These are phyloP conservation scores for Solanum raphanifolium DNA, from an alignment of 257 asterid species.

Conservation along the genomic window DNA sequence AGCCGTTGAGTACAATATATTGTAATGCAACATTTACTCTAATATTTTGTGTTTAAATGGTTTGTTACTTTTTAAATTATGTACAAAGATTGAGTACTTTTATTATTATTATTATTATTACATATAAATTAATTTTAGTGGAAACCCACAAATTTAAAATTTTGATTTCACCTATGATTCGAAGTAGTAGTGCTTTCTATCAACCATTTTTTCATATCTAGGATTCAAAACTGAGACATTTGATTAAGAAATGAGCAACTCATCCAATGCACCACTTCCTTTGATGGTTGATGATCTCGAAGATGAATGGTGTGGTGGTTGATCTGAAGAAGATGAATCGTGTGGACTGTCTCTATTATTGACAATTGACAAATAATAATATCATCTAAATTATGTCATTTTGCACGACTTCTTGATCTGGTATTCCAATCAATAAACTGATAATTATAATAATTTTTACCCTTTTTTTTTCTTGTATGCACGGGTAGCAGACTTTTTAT, in stretches of 20 bases:
- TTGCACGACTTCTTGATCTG: background rate
- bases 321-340: background rate
- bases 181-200: too few relatives aligned
- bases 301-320: background rate
- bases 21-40: too few relatives aligned
- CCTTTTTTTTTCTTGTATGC: background rate
- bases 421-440: background rate
- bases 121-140: too few relatives aligned
- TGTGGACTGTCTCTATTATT: background rate
- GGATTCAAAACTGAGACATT: too few relatives aligned
- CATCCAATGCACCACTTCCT: background rate
- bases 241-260: too few relatives aligned
- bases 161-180: too few relatives aligned
- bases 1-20: background rate
- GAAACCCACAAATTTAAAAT: background rate
- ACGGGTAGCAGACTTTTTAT: background rate
- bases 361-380: too few relatives aligned
- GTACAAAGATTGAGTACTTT: background rate
- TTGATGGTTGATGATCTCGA: background rate
- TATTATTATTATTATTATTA: too few relatives aligned
- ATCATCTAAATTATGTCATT: background rate
- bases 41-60: background rate
- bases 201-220: too few relatives aligned
- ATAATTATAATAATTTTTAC: too few relatives aligned
- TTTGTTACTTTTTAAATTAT: background rate